A percentile compares a stretch with the other conserved stretches of the same genome.
These are phyloP conservation scores for Achaetomiella virescens DNA, from an alignment of 495 filamentous ascomycete species.

Conservation along the genomic window DNA sequence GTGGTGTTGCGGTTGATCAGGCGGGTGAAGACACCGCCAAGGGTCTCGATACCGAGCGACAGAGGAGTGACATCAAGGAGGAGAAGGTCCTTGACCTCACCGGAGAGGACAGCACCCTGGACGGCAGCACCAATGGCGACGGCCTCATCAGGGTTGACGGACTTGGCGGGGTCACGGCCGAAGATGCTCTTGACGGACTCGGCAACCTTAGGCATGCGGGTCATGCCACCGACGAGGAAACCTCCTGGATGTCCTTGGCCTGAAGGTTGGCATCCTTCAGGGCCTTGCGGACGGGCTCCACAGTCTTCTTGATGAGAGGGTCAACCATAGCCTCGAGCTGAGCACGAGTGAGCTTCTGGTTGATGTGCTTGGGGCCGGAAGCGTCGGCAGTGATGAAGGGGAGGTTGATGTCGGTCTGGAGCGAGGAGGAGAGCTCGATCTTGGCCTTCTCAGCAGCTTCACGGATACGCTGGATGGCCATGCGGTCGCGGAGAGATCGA, in stretches of 20 bases:
- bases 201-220: constrained; percentile 98
- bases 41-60: constrained; percentile 98
- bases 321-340: constrained; percentile 92
- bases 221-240: constrained; percentile 99
- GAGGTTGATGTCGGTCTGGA: constrained; percentile 97
- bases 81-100: constrained; percentile 94
- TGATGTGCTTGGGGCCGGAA: constrained; percentile 95
- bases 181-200: constrained; percentile 98
- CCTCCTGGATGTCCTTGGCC: constrained; percentile 95
- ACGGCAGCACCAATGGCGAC: constrained; percentile 98
- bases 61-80: constrained; percentile 96
- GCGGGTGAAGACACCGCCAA: constrained; percentile 98
- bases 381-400: constrained; percentile 98
- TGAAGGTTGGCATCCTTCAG: constrained; percentile 93
- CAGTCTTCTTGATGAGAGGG: constrained; percentile 77
- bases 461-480: constrained; percentile 98
- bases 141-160: constrained; percentile 98
- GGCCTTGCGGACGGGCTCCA: constrained; percentile 94
- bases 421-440: constrained; percentile 95
- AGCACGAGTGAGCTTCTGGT: constrained; percentile 84
- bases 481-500: constrained; percentile 91
- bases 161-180: constrained; percentile 96
- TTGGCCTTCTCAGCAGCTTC: constrained; percentile 99
- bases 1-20: constrained; percentile 99
- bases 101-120: constrained; percentile 93